Evolutionary conservation across 768 basidiomycete genomes (phyloP).

Genomic region (Nidularia sp.): DNA sequence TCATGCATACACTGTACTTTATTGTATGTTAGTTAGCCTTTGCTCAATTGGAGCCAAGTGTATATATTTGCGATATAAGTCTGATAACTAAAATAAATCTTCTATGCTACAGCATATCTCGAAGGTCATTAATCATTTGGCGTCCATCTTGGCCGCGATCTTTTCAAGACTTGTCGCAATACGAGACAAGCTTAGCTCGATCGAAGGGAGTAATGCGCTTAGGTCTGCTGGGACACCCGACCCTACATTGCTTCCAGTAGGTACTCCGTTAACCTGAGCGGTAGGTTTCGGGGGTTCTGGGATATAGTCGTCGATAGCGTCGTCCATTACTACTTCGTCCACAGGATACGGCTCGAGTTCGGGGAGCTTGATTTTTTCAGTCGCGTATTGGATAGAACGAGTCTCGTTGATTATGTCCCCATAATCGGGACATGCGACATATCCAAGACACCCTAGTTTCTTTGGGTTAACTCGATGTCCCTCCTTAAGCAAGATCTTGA

Average conservation of each 20-base stretch:
- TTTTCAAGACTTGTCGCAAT: conserved; percentile 31
- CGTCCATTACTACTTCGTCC: conserved; percentile 21
- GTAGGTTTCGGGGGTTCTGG: conserved; percentile 21
- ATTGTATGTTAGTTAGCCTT: neutral
- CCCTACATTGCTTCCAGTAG: neutral
- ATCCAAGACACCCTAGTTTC: conserved; percentile 26
- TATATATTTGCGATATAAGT: too few relatives aligned
- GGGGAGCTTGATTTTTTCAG: conserved; percentile 24
- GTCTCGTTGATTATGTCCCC: conserved; percentile 23
- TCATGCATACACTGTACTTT: neutral
- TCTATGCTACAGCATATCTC: too few relatives aligned
- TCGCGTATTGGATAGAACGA: conserved; percentile 27
- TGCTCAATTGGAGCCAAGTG: too few relatives aligned
- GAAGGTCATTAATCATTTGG: neutral
- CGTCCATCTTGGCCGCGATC: conserved; percentile 16
- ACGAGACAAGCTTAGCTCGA: conserved; percentile 27
- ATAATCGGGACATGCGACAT: conserved; percentile 30
- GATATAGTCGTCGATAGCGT: conserved; percentile 28
- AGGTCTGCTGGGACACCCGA: conserved; percentile 20
- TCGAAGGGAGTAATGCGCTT: conserved; percentile 21
- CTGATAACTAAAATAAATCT: too few relatives aligned
- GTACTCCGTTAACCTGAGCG: neutral
- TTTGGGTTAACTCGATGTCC: conserved; percentile 18
- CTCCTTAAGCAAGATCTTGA: conserved; percentile 31
- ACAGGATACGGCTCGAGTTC: conserved; percentile 15